phyloP scores from a whole-genome alignment of 495 filamentous ascomycete genomes.

The Annulohypoxylon nitens region DNA sequence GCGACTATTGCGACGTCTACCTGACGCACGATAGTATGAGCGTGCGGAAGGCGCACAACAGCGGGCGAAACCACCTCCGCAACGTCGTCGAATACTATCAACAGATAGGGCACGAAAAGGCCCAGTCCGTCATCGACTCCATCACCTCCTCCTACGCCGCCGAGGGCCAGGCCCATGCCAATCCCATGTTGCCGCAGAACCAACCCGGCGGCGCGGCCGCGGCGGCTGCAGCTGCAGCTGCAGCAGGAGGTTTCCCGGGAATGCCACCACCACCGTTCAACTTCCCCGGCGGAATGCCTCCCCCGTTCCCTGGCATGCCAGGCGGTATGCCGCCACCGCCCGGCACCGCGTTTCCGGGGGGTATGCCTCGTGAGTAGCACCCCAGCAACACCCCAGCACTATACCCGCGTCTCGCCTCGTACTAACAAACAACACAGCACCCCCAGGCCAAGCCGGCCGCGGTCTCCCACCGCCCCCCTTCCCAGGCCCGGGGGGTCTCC shows the following conservation, averaged over 20 bases:
- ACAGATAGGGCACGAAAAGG: constrained; percentile 98
- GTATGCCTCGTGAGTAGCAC: constrained; percentile 52
- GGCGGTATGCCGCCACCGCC: constrained; percentile 50
- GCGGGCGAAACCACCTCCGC: constrained; percentile 92
- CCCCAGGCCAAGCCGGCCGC: constrained; percentile 66
- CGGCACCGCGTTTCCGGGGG: constrained; percentile 47
- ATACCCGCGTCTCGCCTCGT: background rate
- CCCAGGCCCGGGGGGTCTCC: constrained; percentile 59
- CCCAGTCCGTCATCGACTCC: constrained; percentile 96
- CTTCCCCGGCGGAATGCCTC: constrained; percentile 52
- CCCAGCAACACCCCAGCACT: background rate
- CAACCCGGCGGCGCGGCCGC: constrained; percentile 67
- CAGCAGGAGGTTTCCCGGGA: constrained; percentile 42
- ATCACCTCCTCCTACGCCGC: constrained; percentile 96
- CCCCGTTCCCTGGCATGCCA: constrained; percentile 56
- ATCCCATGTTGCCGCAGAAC: constrained; percentile 81
- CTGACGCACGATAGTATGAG: constrained; percentile 99
- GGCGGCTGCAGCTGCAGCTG: constrained; percentile 47
- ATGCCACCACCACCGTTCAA: constrained; percentile 53
- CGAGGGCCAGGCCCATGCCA: constrained; percentile 86
- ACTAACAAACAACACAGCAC: constrained; percentile 49
- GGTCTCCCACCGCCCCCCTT: constrained; percentile 74
- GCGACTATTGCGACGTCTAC: constrained; percentile 99
- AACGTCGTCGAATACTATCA: constrained; percentile 99
- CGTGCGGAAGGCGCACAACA: constrained; percentile 98